A percentile compares a stretch with the other conserved stretches of the same genome.
These are phyloP conservation scores for Papiliotrema terrestris DNA, from an alignment of 1,284 basidiomycete genomes.

Conservation along the genomic window DNA sequence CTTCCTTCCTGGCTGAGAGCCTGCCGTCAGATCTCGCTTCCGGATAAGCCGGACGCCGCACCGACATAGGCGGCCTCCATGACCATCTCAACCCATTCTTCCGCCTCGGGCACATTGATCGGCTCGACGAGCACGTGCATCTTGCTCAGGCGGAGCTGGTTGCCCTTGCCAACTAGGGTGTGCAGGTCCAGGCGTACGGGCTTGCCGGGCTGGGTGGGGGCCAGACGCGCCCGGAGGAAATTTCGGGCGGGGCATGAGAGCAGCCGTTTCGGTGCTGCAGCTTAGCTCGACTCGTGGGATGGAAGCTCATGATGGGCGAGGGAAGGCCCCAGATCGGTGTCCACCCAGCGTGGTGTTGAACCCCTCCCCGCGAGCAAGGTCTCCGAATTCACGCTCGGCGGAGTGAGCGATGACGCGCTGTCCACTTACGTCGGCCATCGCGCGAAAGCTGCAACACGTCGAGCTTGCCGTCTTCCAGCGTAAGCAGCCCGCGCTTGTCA, in stretches of 20 bases:
- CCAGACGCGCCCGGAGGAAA: slow-evolving; percentile 30
- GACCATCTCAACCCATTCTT: slow-evolving; percentile 58
- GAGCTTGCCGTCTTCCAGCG: slow-evolving; percentile 37
- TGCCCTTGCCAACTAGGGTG: slow-evolving; percentile 25
- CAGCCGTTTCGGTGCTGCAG: slow-evolving; percentile 39
- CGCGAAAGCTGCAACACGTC: slow-evolving; percentile 43
- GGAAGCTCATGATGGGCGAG: neutral
- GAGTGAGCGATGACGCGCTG: neutral
- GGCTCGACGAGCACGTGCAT: slow-evolving; percentile 44
- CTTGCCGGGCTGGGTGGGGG: slow-evolving; percentile 8
- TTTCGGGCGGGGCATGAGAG: slow-evolving; percentile 31
- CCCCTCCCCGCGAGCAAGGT: too few relatives aligned
- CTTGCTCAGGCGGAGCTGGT: slow-evolving; percentile 29
- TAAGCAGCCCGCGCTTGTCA: slow-evolving; percentile 39
- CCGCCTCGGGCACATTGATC: slow-evolving; percentile 41
- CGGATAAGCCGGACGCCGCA: slow-evolving; percentile 29
- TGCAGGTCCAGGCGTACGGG: slow-evolving; percentile 33
- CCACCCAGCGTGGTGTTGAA: too few relatives aligned
- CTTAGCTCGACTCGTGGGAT: neutral
- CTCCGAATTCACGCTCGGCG: too few relatives aligned
- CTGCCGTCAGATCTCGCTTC: slow-evolving; percentile 37
- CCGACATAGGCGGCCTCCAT: slow-evolving; percentile 64
- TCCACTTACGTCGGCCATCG: slow-evolving; percentile 41
- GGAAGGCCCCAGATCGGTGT: neutral
- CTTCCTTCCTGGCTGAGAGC: slow-evolving; percentile 54